phyloP scores from a whole-genome alignment of 208 protist genomes.

The Leishmania mexicana region DNA sequence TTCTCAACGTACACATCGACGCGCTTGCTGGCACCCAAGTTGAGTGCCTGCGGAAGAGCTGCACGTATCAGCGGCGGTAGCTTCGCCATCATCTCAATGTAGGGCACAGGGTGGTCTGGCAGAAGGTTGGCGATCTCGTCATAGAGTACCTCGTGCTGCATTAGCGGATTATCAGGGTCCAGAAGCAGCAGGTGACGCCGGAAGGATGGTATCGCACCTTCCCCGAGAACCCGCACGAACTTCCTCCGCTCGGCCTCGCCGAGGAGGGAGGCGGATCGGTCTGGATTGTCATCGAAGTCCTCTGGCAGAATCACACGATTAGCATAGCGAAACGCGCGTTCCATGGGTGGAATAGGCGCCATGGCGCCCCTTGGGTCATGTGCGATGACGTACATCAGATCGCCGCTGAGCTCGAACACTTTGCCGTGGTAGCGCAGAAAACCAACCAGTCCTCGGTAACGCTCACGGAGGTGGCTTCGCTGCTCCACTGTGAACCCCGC shows the following conservation, averaged over 20 bases:
- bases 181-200: conserved; percentile 71
- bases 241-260: conserved; percentile 51
- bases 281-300: conserved; percentile 62
- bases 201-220: conserved; percentile 62
- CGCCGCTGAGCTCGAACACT: conserved; percentile 75
- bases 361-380: conserved; percentile 71
- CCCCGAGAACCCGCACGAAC: conserved; percentile 47
- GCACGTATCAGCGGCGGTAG: conserved; percentile 79
- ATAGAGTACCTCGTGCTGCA: conserved; percentile 63
- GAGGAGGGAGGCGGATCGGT: conserved; percentile 43
- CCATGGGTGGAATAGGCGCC: conserved; percentile 66
- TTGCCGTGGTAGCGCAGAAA: conserved; percentile 88
- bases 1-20: conserved; percentile 37
- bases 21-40: conserved; percentile 46
- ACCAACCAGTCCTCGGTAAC: conserved; percentile 73
- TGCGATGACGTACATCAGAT: conserved; percentile 79
- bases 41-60: conserved; percentile 44
- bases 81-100: conserved; percentile 28
- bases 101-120: conserved; percentile 48
- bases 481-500: conserved; percentile 47
- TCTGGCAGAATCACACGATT: conserved; percentile 73
- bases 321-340: conserved; percentile 61
- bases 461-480: conserved; percentile 41
- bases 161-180: conserved; percentile 83
- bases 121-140: conserved; percentile 75